These are phyloP conservation scores for Monosporascus sp. DNA, from an alignment of 2,329 filamentous ascomycete species.

Conservation along the genomic window DNA sequence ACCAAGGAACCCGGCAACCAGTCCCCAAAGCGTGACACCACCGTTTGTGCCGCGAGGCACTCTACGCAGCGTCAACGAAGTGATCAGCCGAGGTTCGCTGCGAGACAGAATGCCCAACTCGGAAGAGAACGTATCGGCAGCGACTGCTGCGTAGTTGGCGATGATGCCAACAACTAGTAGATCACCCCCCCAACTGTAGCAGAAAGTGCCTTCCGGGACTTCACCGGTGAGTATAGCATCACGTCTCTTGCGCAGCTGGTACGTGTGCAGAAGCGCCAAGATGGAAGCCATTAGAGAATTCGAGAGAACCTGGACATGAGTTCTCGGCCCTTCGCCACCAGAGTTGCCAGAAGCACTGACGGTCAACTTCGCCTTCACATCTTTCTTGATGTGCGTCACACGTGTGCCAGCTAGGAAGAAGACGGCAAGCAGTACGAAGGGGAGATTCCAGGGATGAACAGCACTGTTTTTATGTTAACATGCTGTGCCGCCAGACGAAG, in stretches of 20 bases:
- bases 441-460: slow-evolving; percentile 88
- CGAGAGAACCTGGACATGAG: slow-evolving; percentile 81
- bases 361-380: slow-evolving; percentile 77
- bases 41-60: slow-evolving; percentile 93
- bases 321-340: slow-evolving; percentile 78
- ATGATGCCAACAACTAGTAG: slow-evolving; percentile 61
- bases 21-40: slow-evolving; percentile 72
- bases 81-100: slow-evolving; percentile 76
- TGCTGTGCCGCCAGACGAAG: background rate
- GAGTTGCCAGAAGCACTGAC: slow-evolving; percentile 66
- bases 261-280: slow-evolving; percentile 52
- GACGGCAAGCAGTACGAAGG: slow-evolving; percentile 74
- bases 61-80: slow-evolving; percentile 65
- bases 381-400: slow-evolving; percentile 85
- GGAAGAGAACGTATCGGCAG: slow-evolving; percentile 90
- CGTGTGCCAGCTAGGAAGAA: slow-evolving; percentile 85
- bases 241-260: slow-evolving; percentile 49
- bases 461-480: slow-evolving; percentile 35
- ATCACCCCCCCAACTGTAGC: slow-evolving; percentile 58
- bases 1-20: slow-evolving; percentile 69
- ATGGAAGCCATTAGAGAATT: slow-evolving; percentile 79
- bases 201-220: slow-evolving; percentile 35
- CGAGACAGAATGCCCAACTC: slow-evolving; percentile 88
- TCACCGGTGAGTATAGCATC: slow-evolving; percentile 31
- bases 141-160: slow-evolving; percentile 84